Percentiles rank a stretch among this genome's conserved stretches.
Conservation (phyloP, 257 asterid genomes). For the Forsythia suspensa region DNA sequence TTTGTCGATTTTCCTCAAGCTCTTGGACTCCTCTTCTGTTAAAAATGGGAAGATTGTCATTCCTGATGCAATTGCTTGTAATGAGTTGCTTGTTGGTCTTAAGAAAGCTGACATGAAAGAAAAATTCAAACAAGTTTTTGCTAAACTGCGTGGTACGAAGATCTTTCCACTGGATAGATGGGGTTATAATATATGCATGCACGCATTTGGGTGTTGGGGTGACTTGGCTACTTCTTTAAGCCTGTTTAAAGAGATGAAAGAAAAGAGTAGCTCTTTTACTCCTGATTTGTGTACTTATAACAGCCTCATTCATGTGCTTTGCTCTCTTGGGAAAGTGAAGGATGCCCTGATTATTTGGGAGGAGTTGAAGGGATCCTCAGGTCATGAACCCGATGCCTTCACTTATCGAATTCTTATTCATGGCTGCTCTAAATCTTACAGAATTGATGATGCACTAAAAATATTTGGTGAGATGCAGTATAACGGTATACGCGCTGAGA, state of each 20-base stretch:
- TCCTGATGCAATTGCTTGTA: constrained; percentile 79
- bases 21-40: constrained; percentile 47
- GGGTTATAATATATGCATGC: constrained; percentile 91
- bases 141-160: constrained; percentile 52
- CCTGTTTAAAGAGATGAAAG: constrained; percentile 94
- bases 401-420: constrained; percentile 81
- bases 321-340: constrained; percentile 76
- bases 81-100: constrained; percentile 82
- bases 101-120: constrained; percentile 70
- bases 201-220: constrained; percentile 80
- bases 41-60: constrained; percentile 25
- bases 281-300: constrained; percentile 92
- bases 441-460: constrained; percentile 60
- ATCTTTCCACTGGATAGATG: constrained; percentile 67
- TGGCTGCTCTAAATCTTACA: constrained; percentile 76
- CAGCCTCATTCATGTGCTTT: constrained; percentile 81
- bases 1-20: constrained; percentile 66
- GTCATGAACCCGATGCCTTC: constrained; percentile 77
- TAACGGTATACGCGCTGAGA: constrained; percentile 62
- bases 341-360: constrained; percentile 87
- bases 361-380: constrained; percentile 83
- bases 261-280: constrained; percentile 44
- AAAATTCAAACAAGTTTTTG: constrained; percentile 57
- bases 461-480: constrained; percentile 79
- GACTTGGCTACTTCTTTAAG: constrained; percentile 56